phyloP scores from a whole-genome alignment of 805 yeast species.

The Scheffersomyces amazonensis region DNA sequence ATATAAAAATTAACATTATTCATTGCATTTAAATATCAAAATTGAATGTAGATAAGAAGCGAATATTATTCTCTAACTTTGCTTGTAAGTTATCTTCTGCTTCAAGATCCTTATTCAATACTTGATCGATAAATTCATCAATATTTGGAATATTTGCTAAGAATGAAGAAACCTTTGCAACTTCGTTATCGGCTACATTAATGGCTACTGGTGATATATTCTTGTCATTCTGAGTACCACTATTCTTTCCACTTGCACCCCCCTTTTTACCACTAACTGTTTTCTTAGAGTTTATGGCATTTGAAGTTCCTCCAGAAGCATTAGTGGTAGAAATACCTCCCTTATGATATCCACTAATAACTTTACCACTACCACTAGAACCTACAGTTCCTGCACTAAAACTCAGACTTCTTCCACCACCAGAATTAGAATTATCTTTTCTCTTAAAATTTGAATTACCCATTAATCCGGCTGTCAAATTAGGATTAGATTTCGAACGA shows the following conservation, averaged over 20 bases:
- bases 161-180: too few species aligned
- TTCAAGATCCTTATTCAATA: neutral
- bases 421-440: neutral
- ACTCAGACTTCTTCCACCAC: too few species aligned
- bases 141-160: neutral
- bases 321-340: too few species aligned
- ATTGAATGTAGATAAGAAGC: neutral
- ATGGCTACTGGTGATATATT: too few species aligned
- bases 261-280: too few species aligned
- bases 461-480: neutral
- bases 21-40: too few species aligned
- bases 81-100: too few species aligned
- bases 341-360: neutral
- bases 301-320: neutral
- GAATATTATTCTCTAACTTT: neutral
- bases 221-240: too few species aligned
- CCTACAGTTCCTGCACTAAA: neutral
- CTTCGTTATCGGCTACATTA: too few species aligned
- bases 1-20: too few species aligned
- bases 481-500: neutral
- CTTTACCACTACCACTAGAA: neutral
- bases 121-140: neutral
- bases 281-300: too few species aligned
- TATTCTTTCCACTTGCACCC: too few species aligned
- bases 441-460: neutral